Evolutionary conservation across 768 basidiomycete species (phyloP), one percentile per base, ranked within the genome.

Genomic region (Polyporus arcularius): DNA sequence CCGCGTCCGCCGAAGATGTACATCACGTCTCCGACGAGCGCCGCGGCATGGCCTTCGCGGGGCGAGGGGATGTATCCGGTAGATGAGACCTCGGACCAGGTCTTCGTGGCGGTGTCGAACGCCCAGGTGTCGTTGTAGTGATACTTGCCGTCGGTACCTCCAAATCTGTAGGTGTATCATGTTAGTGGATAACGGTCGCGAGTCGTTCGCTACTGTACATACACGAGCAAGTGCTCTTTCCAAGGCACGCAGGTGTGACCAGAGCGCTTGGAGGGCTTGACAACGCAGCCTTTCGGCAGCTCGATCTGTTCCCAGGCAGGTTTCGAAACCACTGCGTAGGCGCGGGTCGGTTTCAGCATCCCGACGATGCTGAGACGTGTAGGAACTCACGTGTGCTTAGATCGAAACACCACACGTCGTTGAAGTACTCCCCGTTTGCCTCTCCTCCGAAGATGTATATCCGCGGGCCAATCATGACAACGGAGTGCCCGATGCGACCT

Each of bases 71-170:
- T 94, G 70, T 89, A 96, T 1, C 96, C 96, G 60, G 94, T 94
- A 73, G 93, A 96, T 21, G 88, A 84, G 31, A 98, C 78, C 71
- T 98, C 95, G 10, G 87, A 82, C 96, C 96, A 98, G 51, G 74
- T 82, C 53, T 82, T 80, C 0, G 91, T 88, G 38, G 79, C 78
- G 53, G 93, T 75, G 71, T 95, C 92, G 73, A 90, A 98, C 3
- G 86, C 81, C 96, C 96, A 98, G 9, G 93, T 96, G 72, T 98
- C 96, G 74, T 97, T 98, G 77, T 98, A 98, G 71, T 97, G 96
- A 74, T 89, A 97, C 72, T 88, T 85, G n/a, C 94, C 94, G 71
- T 98, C 96, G n/a, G 96, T 98, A 50, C 96, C 96, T 35, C 96
- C 96, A 67, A 98, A 98, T 42, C 91, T 94, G 64, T 26, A 26